Percentiles rank a stretch among this genome's conserved stretches.
These are phyloP conservation scores for Omphalotus guepiniiformis DNA, from an alignment of 768 basidiomycete genomes.

Conservation along the genomic window DNA sequence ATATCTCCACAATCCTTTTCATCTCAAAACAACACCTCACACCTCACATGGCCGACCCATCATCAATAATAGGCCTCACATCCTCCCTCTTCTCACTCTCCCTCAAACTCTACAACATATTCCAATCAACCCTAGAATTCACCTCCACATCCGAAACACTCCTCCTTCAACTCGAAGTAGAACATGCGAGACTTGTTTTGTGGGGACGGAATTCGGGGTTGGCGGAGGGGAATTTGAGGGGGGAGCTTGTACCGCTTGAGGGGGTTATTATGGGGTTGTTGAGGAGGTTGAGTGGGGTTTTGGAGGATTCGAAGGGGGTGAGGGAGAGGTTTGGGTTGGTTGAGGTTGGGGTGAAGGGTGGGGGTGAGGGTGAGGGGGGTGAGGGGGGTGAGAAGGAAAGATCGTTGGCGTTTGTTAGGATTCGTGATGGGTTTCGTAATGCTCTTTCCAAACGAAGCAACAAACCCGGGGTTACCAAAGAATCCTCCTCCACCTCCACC, in stretches of 20 bases:
- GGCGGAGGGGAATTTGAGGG: neutral
- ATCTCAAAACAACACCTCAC: neutral
- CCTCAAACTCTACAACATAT: neutral
- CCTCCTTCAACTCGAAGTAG: conserved; percentile 8
- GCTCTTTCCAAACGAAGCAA: neutral
- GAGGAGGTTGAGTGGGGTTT: conserved; percentile 1
- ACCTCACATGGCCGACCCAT: neutral
- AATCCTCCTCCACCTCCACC: neutral
- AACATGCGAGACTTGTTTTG: conserved; percentile 8
- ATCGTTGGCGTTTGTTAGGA: neutral
- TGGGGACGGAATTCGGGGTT: conserved; percentile 12
- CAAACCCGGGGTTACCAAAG: neutral
- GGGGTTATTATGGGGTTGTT: conserved; percentile 6
- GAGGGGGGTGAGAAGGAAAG: neutral
- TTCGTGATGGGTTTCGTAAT: neutral
- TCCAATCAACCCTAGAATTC: conserved; percentile 8
- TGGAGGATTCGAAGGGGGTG: neutral
- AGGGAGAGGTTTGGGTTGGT: neutral
- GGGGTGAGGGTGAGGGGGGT: neutral
- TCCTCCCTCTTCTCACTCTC: neutral
- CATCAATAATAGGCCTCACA: neutral
- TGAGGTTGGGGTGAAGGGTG: neutral
- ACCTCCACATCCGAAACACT: conserved; percentile 8
- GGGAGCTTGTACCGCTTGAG: conserved; percentile 5
- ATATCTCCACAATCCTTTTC: neutral